Percentiles rank a stretch among this genome's conserved stretches.
Conservation (phyloP, 148 eudicot species). For the Diospyros kaki region DNA sequence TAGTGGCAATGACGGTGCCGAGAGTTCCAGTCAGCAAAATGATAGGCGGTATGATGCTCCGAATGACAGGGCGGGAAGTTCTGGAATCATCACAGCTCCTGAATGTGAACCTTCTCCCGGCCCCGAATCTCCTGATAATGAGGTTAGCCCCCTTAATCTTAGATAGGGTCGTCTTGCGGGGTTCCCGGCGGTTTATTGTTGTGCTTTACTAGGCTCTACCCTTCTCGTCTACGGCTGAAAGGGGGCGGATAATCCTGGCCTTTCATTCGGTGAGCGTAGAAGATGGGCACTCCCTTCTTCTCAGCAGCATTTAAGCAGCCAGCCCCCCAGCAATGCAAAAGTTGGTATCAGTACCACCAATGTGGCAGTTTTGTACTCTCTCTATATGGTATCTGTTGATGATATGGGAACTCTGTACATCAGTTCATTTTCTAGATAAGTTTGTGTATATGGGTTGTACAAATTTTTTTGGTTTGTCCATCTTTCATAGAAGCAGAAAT, state of each 20-base stretch:
- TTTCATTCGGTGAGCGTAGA: too few relatives aligned
- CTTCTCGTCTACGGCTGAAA: too few relatives aligned
- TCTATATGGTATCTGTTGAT: constrained; percentile 23
- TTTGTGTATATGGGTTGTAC: constrained; percentile 23
- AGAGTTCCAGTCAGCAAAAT: constrained; percentile 40
- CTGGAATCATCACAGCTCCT: constrained; percentile 28
- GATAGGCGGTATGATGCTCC: constrained; percentile 40
- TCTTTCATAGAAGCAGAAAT: background rate
- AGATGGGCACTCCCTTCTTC: too few relatives aligned
- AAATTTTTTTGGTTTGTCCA: constrained; percentile 9
- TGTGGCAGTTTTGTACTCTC: constrained; percentile 15
- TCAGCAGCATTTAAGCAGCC: constrained; percentile 12
- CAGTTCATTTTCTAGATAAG: constrained; percentile 14
- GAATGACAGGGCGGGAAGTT: constrained; percentile 34
- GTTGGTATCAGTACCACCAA: background rate
- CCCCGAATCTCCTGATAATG: constrained; percentile 11
- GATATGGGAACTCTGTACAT: constrained; percentile 34
- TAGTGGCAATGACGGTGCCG: constrained; percentile 23
- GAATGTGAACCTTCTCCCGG: constrained; percentile 28
- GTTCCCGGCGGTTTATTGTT: too few relatives aligned
- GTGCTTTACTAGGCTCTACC: too few relatives aligned
- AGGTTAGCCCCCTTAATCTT: too few relatives aligned
- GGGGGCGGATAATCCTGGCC: too few relatives aligned
- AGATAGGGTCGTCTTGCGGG: too few relatives aligned
- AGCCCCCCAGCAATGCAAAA: constrained; percentile 13